phyloP scores from a whole-genome alignment of 768 basidiomycete species.

The Kockovaella imperatae region DNA sequence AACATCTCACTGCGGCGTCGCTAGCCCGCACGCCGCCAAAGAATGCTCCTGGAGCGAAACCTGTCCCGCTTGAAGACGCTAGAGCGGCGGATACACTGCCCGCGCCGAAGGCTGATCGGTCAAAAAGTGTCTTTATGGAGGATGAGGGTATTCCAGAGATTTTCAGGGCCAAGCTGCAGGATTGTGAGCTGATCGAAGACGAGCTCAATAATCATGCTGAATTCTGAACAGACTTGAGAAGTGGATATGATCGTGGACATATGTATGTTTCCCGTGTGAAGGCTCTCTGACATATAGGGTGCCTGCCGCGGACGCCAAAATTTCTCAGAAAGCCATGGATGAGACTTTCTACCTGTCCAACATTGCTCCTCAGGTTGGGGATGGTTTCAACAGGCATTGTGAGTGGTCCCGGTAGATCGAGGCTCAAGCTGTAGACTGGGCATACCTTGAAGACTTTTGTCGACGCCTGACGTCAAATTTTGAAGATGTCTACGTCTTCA shows the following conservation, averaged over 20 bases:
- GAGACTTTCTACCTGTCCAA: constrained; percentile 93
- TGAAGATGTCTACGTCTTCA: constrained; percentile 94
- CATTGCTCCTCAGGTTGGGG: constrained; percentile 96
- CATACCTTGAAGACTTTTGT: constrained; percentile 93
- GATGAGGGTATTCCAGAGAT: constrained; percentile 65
- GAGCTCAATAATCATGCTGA: background rate
- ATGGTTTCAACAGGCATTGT: constrained; percentile 97
- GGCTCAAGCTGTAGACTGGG: constrained; percentile 68
- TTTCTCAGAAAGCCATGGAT: constrained; percentile 85
- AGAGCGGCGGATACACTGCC: constrained; percentile 22
- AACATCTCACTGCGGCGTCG: constrained; percentile 77
- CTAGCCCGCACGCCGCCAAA: constrained; percentile 52
- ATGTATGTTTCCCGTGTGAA: constrained; percentile 55
- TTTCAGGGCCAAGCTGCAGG: constrained; percentile 76
- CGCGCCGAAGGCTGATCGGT: constrained; percentile 56
- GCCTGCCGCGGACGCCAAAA: constrained; percentile 91
- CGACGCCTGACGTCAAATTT: constrained; percentile 77
- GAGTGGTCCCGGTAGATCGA: constrained; percentile 31
- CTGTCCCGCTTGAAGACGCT: constrained; percentile 38
- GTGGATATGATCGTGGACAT: constrained; percentile 93
- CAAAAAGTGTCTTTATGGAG: constrained; percentile 71
- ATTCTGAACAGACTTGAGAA: constrained; percentile 58
- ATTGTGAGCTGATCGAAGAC: constrained; percentile 49
- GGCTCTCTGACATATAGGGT: constrained; percentile 56
- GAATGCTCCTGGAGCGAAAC: constrained; percentile 32